Evolutionary conservation across 176 grass and related monocot genomes (phyloP).

Genomic region (Poa annua): DNA sequence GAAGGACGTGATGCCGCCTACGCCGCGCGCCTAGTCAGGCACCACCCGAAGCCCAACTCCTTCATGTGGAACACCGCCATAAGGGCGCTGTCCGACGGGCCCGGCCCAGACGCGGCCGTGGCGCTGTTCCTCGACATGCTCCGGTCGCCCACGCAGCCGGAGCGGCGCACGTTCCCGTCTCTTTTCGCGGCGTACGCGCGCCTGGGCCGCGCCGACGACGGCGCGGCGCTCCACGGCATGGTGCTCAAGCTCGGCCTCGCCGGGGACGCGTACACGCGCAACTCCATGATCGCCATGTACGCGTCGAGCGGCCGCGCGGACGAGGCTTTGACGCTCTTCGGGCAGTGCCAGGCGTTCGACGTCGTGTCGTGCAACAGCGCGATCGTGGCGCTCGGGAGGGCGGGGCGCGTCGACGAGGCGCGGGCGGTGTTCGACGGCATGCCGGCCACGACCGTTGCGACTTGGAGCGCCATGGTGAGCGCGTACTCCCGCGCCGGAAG

Average conservation of each 20-base stretch:
- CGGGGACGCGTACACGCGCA: slow-evolving; percentile 57
- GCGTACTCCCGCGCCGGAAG: slow-evolving; percentile 50
- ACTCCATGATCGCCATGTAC: slow-evolving; percentile 77
- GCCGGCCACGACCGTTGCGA: slow-evolving; percentile 53
- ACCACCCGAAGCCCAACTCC: slow-evolving; percentile 59
- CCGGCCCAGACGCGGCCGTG: slow-evolving; percentile 46
- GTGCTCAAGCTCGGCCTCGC: slow-evolving; percentile 69
- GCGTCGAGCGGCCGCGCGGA: slow-evolving; percentile 41
- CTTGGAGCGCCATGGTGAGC: slow-evolving; percentile 79
- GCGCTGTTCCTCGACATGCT: slow-evolving; percentile 69
- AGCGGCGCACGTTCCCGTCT: slow-evolving; percentile 60
- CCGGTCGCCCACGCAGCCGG: slow-evolving; percentile 30
- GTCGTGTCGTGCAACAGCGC: slow-evolving; percentile 66
- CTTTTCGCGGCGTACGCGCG: slow-evolving; percentile 55
- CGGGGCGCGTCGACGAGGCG: slow-evolving; percentile 50
- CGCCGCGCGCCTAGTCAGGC: slow-evolving; percentile 54
- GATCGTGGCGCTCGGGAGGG: slow-evolving; percentile 59
- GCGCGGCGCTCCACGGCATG: slow-evolving; percentile 72
- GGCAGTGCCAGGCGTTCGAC: slow-evolving; percentile 46
- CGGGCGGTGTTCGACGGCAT: slow-evolving; percentile 65
- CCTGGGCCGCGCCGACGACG: slow-evolving; percentile 40
- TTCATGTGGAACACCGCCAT: slow-evolving; percentile 88
- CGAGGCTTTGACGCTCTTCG: slow-evolving; percentile 50
- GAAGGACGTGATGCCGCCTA: slow-evolving; percentile 50
- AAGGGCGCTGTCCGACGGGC: slow-evolving; percentile 55